Evolutionary conservation across 345 rosid species (phyloP).

Genomic region (Lepidium sativum): DNA sequence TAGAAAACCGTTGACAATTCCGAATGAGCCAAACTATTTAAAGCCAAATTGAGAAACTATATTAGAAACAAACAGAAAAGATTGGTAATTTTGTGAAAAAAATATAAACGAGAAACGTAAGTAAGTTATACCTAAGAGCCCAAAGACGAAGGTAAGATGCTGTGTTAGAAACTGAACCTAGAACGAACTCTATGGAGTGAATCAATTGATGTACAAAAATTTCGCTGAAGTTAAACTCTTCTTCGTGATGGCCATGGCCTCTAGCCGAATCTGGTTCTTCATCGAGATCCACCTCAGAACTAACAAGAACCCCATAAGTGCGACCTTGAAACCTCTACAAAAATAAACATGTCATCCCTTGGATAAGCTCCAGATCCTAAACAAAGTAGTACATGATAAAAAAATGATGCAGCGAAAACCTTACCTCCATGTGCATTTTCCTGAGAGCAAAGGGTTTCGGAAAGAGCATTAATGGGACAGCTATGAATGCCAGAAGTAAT

Average conservation of each 20-base stretch:
- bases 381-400: not conserved
- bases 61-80: not conserved
- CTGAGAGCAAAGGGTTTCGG: conserved; percentile 90
- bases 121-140: conserved; percentile 72
- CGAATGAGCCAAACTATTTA: conserved; percentile 89
- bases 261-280: conserved; percentile 69
- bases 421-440: conserved; percentile 79
- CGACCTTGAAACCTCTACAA: conserved; percentile 92
- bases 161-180: conserved; percentile 95
- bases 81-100: not conserved
- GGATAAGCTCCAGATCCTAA: not conserved
- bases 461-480: conserved; percentile 98
- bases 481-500: conserved; percentile 67
- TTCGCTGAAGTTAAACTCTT: conserved; percentile 94
- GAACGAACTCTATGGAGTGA: conserved; percentile 93
- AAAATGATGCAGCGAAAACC: not conserved
- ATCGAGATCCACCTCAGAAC: conserved; percentile 75
- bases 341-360: not conserved
- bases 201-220: conserved; percentile 99
- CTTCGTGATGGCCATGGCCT: conserved; percentile 39
- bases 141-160: conserved; percentile 99
- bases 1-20: conserved; percentile 91
- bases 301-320: conserved; percentile 70
- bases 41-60: conserved; percentile 9
- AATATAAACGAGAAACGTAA: not conserved